Conservation (phyloP, 164 flowering plant species). For the Vitis labrusca region DNA sequence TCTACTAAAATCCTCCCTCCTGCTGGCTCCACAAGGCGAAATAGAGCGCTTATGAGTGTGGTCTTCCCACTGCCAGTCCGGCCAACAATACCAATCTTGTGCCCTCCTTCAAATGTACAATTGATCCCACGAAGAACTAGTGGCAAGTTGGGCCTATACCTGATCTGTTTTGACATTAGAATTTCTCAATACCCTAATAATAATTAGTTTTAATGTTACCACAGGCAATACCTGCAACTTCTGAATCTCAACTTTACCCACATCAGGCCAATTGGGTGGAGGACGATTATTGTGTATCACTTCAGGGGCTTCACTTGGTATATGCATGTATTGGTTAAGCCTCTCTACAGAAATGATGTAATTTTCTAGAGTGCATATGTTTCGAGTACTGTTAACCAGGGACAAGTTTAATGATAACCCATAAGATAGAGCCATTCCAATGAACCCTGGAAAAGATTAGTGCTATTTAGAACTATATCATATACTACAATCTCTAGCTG, state of each 20-base stretch:
- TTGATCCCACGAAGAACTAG: constrained; percentile 54
- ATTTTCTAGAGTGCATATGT: constrained; percentile 41
- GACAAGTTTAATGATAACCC: constrained; percentile 43
- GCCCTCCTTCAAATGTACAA: constrained; percentile 60
- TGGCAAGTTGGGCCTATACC: constrained; percentile 41
- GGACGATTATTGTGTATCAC: constrained; percentile 43
- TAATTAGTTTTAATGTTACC: not conserved
- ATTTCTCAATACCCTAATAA: not conserved
- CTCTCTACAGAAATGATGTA: constrained; percentile 53
- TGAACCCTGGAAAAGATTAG: constrained; percentile 34
- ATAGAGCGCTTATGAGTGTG: constrained; percentile 56
- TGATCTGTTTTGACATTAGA: constrained; percentile 28
- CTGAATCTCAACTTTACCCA: constrained; percentile 48
- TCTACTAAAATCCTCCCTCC: constrained; percentile 52
- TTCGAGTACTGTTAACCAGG: constrained; percentile 33
- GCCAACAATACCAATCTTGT: constrained; percentile 67
- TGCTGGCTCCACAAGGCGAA: constrained; percentile 64
- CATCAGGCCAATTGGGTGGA: constrained; percentile 38
- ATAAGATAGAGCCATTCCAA: constrained; percentile 56
- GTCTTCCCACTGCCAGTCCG: constrained; percentile 72
- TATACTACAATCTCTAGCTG: not conserved
- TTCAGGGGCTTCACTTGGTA: constrained; percentile 59
- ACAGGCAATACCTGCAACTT: constrained; percentile 34
- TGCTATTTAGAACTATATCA: not conserved
- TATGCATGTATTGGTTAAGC: constrained; percentile 51